phyloP scores from a whole-genome alignment of 306 rosid genomes.

The Dalbergia cultrata region DNA sequence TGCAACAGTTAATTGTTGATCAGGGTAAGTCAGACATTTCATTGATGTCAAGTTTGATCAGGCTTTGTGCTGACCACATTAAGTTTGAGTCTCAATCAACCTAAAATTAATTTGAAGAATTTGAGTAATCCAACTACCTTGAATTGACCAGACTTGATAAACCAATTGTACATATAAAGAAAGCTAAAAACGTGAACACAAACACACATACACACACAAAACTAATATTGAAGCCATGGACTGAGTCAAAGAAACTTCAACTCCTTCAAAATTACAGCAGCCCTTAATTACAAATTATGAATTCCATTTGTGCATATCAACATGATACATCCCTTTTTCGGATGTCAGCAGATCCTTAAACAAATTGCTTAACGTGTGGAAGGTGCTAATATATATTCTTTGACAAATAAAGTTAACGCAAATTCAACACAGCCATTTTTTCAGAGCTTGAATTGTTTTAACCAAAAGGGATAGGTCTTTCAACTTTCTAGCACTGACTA shows the following conservation, averaged over 20 bases:
- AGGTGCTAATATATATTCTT: neutral
- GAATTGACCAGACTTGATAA: neutral
- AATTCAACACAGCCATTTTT: neutral
- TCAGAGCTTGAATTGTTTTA: too few relatives aligned
- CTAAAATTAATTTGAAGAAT: neutral
- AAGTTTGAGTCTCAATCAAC: constrained; percentile 29
- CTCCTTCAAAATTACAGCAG: neutral
- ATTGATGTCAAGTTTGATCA: neutral
- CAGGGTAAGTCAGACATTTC: neutral
- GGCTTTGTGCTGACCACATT: neutral
- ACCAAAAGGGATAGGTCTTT: neutral
- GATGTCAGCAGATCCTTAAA: neutral
- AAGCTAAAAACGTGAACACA: neutral
- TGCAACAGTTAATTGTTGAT: neutral
- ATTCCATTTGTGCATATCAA: neutral
- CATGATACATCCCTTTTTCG: neutral
- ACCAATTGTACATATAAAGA: neutral
- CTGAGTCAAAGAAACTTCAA: constrained; percentile 26
- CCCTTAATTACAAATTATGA: neutral
- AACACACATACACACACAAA: neutral
- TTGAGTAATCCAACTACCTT: neutral
- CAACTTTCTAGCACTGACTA: too few relatives aligned
- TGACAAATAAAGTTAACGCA: too few relatives aligned
- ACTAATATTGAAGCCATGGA: neutral
- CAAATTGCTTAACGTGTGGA: neutral